A percentile compares a stretch with the other conserved stretches of the same genome.
Conservation (phyloP, 2,329 filamentous ascomycete species). For the Sporothrix brasiliensis region DNA sequence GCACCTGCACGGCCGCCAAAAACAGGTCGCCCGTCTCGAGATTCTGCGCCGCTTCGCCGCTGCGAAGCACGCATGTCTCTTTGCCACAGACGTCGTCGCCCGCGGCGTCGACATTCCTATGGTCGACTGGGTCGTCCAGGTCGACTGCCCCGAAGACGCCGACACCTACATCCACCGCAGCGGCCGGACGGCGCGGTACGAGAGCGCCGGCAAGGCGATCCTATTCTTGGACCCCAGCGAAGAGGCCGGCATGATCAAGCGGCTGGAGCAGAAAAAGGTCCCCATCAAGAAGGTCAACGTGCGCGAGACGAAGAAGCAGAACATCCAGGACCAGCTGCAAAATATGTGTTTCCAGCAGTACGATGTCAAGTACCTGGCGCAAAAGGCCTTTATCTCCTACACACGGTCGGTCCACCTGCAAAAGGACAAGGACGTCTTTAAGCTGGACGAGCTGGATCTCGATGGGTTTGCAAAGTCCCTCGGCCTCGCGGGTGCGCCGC, state of each 20-base stretch:
- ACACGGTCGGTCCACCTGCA: conserved; percentile 82
- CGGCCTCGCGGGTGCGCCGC: conserved; percentile 85
- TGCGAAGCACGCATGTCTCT: conserved; percentile 82
- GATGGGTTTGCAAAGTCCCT: conserved; percentile 84
- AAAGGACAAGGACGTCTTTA: conserved; percentile 89
- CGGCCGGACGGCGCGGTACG: conserved; percentile 90
- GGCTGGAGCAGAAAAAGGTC: conserved; percentile 86
- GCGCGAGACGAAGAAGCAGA: conserved; percentile 84
- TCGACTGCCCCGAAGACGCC: conserved; percentile 94
- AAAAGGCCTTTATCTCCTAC: conserved; percentile 95
- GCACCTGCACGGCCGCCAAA: conserved; percentile 91
- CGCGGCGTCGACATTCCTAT: conserved; percentile 93
- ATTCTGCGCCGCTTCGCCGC: conserved; percentile 82
- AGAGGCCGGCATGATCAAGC: conserved; percentile 85
- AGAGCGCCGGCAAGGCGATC: conserved; percentile 83
- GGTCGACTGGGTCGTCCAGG: conserved; percentile 98
- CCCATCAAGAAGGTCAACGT: conserved; percentile 85
- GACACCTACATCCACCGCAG: conserved; percentile 98
- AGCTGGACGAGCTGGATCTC: conserved; percentile 77
- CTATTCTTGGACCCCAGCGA: conserved; percentile 91
- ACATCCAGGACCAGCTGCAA: conserved; percentile 81
- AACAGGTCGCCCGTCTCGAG: conserved; percentile 83
- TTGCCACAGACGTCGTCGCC: conserved; percentile 93
- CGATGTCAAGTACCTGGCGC: conserved; percentile 89
- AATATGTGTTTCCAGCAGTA: conserved; percentile 96